Percentiles rank a stretch among this genome's conserved stretches.
Conservation (phyloP, 768 basidiomycete species). For the Galerina marginata region DNA sequence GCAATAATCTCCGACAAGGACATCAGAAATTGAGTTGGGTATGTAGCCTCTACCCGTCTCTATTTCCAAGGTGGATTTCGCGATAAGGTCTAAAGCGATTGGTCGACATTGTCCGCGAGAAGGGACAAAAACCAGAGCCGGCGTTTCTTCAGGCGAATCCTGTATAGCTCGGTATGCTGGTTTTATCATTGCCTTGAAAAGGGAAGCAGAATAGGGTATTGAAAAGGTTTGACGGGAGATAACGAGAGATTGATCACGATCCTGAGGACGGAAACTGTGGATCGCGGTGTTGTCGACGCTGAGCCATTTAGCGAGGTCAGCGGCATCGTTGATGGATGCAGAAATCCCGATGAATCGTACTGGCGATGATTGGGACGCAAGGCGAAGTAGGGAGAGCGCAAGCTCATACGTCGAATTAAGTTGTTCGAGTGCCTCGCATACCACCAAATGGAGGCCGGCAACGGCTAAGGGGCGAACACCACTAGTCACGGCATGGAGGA, state of each 20-base stretch:
- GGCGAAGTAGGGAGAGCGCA: constrained; percentile 71
- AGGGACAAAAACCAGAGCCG: constrained; percentile 86
- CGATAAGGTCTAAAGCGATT: constrained; percentile 85
- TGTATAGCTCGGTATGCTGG: constrained; percentile 83
- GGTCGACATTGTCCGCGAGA: constrained; percentile 76
- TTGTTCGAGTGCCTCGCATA: constrained; percentile 87
- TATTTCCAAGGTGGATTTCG: constrained; percentile 80
- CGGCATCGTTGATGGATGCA: constrained; percentile 79
- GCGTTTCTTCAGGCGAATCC: constrained; percentile 45
- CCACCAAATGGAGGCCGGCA: constrained; percentile 61
- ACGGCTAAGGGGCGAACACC: constrained; percentile 33
- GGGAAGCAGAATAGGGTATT: constrained; percentile 82
- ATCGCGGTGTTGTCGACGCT: constrained; percentile 65
- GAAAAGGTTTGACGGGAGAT: constrained; percentile 79
- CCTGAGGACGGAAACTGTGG: constrained; percentile 80
- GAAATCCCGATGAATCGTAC: constrained; percentile 82
- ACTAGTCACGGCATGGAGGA: constrained; percentile 50
- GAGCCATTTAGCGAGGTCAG: constrained; percentile 86
- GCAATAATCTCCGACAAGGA: constrained; percentile 64
- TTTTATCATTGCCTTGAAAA: constrained; percentile 92
- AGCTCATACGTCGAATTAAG: constrained; percentile 85
- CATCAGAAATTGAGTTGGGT: constrained; percentile 50
- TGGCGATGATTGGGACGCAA: constrained; percentile 61
- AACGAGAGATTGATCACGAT: constrained; percentile 80
- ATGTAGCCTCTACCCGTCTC: constrained; percentile 74